Evolutionary conservation across 2,329 filamentous ascomycete genomes (phyloP), one percentile per base, ranked within the genome.

Genomic region (Colletotrichum limetticola): DNA sequence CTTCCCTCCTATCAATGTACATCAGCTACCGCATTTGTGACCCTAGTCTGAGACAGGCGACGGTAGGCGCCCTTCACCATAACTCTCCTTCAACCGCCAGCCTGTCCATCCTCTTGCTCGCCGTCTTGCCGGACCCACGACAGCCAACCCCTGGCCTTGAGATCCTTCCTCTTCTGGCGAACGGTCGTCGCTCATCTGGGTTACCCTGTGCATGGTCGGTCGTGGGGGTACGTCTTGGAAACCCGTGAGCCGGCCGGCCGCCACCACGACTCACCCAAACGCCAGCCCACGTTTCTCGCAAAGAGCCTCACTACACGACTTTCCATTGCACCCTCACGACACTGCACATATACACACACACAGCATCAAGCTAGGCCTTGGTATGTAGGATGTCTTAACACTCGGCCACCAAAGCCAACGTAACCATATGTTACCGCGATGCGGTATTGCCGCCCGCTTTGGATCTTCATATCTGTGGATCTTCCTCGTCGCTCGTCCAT

Each of bases 61-160:
- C 65, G 58, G 65, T 59, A 72, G 52, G 63, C 69, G 66, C 65
- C 59, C 67, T 65, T 55, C n/a, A 52, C 53, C 35, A 32, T 24
- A 26, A 63, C 16, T 16, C n/a, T 53, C 49, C 52, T 46, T 61
- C 69, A 82, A 75, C 16, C 71, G 76, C 79, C 57, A 79, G 79
- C 71, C 67, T 81, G 57, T 79, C 78, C 61, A 62, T 82, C 68
- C 79, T 80, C 66, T 78, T 78, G 56, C 80, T 81, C 8, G 65
- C 69, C 42, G 46, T 19, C 58, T 60, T 28, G 64, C 65, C 42
- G 46, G 70, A 65, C 78, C 53, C 66, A 32, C 19, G 68, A 60
- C 30, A 52, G 56, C 32, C 68, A 42, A 66, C 55, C 57, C 68
- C 24, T 52, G 35, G 16, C 55, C 60, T 65, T 22, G 55, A 70